Conservation (phyloP, 2,329 filamentous ascomycete genomes). For the Cryphonectria radicalis region DNA sequence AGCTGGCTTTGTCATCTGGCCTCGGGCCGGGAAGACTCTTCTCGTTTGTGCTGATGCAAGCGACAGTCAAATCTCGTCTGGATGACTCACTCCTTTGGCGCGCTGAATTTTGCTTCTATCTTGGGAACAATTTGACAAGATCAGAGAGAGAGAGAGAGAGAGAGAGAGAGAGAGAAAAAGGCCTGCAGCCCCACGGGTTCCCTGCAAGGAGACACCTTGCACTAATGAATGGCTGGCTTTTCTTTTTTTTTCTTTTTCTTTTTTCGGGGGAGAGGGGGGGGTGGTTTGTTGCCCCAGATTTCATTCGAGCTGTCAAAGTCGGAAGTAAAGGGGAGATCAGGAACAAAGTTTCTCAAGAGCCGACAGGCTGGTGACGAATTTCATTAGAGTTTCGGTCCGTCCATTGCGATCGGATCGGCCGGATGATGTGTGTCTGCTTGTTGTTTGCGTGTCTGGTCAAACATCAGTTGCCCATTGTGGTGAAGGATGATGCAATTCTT, state of each 20-base stretch:
- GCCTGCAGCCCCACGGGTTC: slow-evolving; percentile 19
- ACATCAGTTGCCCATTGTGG: slow-evolving; percentile 20
- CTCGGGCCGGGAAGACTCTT: neutral
- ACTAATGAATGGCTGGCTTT: neutral
- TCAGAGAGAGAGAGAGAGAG: slow-evolving; percentile 9
- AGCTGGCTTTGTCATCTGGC: slow-evolving; percentile 5
- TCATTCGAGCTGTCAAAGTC: slow-evolving; percentile 9
- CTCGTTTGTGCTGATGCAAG: neutral
- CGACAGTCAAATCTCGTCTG: slow-evolving; percentile 1
- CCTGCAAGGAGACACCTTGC: slow-evolving; percentile 21
- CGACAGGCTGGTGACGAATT: slow-evolving; percentile 5
- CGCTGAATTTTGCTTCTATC: slow-evolving; percentile 21
- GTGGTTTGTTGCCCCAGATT: slow-evolving; percentile 9
- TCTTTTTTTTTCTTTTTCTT: neutral
- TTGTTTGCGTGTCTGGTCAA: neutral
- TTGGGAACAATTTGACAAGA: slow-evolving; percentile 18
- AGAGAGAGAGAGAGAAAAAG: slow-evolving; percentile 1
- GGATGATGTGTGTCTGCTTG: slow-evolving; percentile 3
- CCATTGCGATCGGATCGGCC: slow-evolving; percentile 5
- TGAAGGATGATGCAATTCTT: slow-evolving; percentile 28
- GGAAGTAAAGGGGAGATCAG: slow-evolving; percentile 8
- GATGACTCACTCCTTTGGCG: neutral
- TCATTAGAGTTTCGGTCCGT: slow-evolving; percentile 4
- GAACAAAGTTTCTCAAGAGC: slow-evolving; percentile 17
- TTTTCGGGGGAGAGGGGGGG: too few species aligned